phyloP scores from a whole-genome alignment of 768 basidiomycete species.

The Naematelia aurantialba region DNA sequence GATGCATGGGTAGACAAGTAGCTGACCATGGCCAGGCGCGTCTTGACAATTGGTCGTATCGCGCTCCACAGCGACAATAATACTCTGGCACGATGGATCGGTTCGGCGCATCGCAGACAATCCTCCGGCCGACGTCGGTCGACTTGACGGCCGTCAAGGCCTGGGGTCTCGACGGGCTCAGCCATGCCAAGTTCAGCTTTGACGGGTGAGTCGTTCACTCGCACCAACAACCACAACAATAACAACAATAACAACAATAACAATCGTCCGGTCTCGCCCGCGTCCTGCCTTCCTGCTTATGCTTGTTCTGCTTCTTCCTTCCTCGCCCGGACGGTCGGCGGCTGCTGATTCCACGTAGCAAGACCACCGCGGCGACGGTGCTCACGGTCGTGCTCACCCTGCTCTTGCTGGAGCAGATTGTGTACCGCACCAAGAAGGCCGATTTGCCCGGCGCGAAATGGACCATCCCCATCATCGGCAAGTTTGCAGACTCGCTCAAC shows the following conservation, averaged over 20 bases:
- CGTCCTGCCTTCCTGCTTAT: too few species aligned
- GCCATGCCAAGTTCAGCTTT: slow-evolving; percentile 36
- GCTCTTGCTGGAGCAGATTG: slow-evolving; percentile 69
- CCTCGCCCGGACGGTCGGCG: too few species aligned
- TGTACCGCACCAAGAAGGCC: slow-evolving; percentile 84
- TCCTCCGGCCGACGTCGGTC: slow-evolving; percentile 39
- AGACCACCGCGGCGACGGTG: slow-evolving; percentile 44
- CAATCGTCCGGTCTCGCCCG: too few species aligned
- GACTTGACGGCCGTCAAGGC: slow-evolving; percentile 28
- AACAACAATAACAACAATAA: too few species aligned
- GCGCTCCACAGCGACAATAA: not conserved
- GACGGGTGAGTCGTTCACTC: slow-evolving; percentile 35
- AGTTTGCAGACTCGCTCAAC: slow-evolving; percentile 85
- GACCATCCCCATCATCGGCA: slow-evolving; percentile 98
- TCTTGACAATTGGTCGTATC: not conserved
- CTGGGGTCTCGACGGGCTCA: slow-evolving; percentile 39
- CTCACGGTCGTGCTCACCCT: slow-evolving; percentile 65
- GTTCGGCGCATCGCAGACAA: slow-evolving; percentile 32
- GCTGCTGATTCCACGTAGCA: slow-evolving; percentile 17
- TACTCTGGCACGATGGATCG: not conserved
- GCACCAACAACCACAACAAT: too few species aligned
- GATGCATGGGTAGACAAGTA: too few species aligned
- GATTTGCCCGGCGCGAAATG: slow-evolving; percentile 80
- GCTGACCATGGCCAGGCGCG: not conserved
- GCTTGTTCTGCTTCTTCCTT: too few species aligned